phyloP scores from a whole-genome alignment of 805 yeast genomes.

The Kodamaea sagamina region DNA sequence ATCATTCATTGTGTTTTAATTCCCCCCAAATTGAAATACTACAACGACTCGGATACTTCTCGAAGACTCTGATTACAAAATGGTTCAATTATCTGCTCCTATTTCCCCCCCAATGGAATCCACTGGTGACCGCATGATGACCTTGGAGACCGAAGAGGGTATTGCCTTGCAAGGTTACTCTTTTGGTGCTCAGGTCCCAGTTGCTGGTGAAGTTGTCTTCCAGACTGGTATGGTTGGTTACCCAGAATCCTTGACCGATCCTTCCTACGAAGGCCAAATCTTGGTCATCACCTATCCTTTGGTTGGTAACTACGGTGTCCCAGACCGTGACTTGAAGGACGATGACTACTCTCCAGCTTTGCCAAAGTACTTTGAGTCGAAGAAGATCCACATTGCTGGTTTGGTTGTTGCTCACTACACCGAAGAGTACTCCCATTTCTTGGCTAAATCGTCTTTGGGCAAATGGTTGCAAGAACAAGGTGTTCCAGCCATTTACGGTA shows the following conservation, averaged over 20 bases:
- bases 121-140: conserved; percentile 78
- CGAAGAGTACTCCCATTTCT: conserved; percentile 90
- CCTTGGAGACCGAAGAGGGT: conserved; percentile 88
- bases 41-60: conserved; percentile 8
- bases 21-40: conserved; percentile 13
- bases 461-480: conserved; percentile 90
- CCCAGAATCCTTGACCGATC: conserved; percentile 97
- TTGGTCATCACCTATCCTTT: conserved; percentile 94
- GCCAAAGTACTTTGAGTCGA: conserved; percentile 93
- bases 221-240: conserved; percentile 99
- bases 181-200: conserved; percentile 86
- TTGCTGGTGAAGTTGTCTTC: conserved; percentile 97
- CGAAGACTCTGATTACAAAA: conserved; percentile 7
- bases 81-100: conserved; percentile 63
- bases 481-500: conserved; percentile 96
- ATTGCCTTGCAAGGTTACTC: conserved; percentile 89
- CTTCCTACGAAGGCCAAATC: conserved; percentile 97
- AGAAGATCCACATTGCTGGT: conserved; percentile 93
- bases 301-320: conserved; percentile 99
- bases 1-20: conserved; percentile 11
- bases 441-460: conserved; percentile 90
- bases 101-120: conserved; percentile 89
- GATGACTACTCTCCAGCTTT: conserved; percentile 74
- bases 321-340: conserved; percentile 68
- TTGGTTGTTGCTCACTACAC: conserved; percentile 95